These are phyloP conservation scores for Paratinospora sagittata DNA, from an alignment of 164 flowering plant species.

Conservation along the genomic window DNA sequence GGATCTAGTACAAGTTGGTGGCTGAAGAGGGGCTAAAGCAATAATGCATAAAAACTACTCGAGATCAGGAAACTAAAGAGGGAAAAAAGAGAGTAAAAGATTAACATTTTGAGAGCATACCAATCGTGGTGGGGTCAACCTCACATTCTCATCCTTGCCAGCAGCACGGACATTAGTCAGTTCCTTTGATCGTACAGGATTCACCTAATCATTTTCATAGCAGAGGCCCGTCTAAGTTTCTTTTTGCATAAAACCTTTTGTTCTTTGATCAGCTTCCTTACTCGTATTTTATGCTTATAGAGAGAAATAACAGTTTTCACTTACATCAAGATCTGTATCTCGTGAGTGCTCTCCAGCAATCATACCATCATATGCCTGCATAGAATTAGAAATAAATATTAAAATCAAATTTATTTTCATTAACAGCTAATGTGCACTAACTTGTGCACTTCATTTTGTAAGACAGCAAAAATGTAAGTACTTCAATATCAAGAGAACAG, in stretches of 20 bases:
- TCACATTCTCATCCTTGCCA: slow-evolving; percentile 86
- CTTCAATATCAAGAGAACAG: no score
- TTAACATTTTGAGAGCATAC: slow-evolving; percentile 36
- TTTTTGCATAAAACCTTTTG: not conserved
- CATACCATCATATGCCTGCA: slow-evolving; percentile 98
- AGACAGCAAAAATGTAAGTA: not conserved
- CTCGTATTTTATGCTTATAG: not conserved
- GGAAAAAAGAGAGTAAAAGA: not conserved
- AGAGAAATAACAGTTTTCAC: slow-evolving; percentile 8
- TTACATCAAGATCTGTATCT: slow-evolving; percentile 95
- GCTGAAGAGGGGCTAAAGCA: no score
- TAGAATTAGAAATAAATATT: not conserved
- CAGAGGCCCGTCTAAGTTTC: slow-evolving; percentile 16
- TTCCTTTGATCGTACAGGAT: slow-evolving; percentile 80
- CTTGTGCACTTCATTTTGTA: not conserved
- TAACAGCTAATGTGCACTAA: not conserved
- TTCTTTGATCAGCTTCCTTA: not conserved
- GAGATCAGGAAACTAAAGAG: not conserved
- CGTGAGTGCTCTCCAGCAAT: slow-evolving; percentile 95
- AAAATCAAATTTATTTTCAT: not conserved
- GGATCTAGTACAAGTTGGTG: no score
- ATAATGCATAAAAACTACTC: not conserved
- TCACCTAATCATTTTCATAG: slow-evolving; percentile 43
- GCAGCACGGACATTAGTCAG: slow-evolving; percentile 82
- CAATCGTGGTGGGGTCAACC: slow-evolving; percentile 85